Evolutionary conservation across 225 moss, liverwort and hornwort species (phyloP).

Genomic region (Straminergon stramineum): DNA sequence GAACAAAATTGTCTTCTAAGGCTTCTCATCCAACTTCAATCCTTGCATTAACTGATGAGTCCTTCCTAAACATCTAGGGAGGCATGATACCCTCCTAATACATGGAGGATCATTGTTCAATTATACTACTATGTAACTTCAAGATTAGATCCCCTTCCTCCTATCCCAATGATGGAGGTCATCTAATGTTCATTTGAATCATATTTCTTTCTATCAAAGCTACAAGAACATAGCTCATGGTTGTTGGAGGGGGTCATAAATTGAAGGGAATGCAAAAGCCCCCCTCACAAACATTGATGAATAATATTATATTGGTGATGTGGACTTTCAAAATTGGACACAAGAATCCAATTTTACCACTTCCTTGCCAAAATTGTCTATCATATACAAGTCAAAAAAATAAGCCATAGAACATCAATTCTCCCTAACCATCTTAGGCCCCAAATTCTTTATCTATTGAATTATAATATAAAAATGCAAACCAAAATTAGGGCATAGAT

Average conservation of each 20-base stretch:
- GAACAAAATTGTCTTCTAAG: too few species aligned
- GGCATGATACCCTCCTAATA: fast-evolving
- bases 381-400: neutral
- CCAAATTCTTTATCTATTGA: neutral
- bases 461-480: neutral
- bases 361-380: neutral
- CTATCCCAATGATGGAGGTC: neutral
- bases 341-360: neutral
- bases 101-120: fast-evolving
- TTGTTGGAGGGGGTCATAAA: neutral
- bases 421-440: neutral
- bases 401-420: neutral
- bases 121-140: neutral
- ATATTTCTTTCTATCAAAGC: neutral
- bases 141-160: neutral
- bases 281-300: neutral
- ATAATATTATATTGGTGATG: neutral
- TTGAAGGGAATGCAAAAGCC: neutral
- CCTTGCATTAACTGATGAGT: neutral
- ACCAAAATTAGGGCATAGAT: too few species aligned
- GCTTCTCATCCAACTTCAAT: too few species aligned
- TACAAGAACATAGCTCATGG: neutral
- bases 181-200: neutral
- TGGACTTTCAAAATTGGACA: neutral
- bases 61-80: neutral